Percentiles rank a stretch among this genome's conserved stretches.
phyloP scores from a whole-genome alignment of 768 basidiomycete species.

The Leucocoprinus leucothites region DNA sequence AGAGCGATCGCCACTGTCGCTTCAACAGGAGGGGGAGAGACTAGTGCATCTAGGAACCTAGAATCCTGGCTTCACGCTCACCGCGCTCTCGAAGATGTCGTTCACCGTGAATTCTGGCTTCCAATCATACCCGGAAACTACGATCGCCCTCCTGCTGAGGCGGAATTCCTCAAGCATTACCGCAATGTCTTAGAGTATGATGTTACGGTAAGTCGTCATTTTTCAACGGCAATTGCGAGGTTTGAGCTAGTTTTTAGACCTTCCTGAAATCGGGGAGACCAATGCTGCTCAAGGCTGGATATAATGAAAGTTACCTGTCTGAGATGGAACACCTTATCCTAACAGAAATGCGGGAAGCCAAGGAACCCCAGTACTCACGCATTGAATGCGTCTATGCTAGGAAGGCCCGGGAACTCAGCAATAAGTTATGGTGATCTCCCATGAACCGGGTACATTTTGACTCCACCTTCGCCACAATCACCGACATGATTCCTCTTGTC shows the following conservation, averaged over 20 bases:
- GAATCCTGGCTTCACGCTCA: slow-evolving; percentile 50
- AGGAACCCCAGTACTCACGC: slow-evolving; percentile 47
- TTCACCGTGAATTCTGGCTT: slow-evolving; percentile 58
- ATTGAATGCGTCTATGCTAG: slow-evolving; percentile 62
- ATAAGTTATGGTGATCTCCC: background rate
- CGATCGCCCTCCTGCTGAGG: slow-evolving; percentile 33
- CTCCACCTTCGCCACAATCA: background rate
- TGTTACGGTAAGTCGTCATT: slow-evolving; percentile 38
- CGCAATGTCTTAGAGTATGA: slow-evolving; percentile 39
- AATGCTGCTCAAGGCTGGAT: slow-evolving; percentile 60
- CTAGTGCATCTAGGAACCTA: slow-evolving; percentile 38
- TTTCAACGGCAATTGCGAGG: background rate
- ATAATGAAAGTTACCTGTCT: slow-evolving; percentile 50
- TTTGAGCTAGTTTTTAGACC: slow-evolving; percentile 34
- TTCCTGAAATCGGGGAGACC: slow-evolving; percentile 69
- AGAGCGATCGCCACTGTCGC: slow-evolving; percentile 2
- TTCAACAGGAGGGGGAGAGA: slow-evolving; percentile 8
- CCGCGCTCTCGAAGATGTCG: slow-evolving; percentile 55
- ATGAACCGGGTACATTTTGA: too few relatives aligned
- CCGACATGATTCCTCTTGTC: background rate
- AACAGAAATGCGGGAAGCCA: slow-evolving; percentile 48
- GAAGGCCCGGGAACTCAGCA: slow-evolving; percentile 27
- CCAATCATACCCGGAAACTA: slow-evolving; percentile 54
- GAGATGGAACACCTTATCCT: slow-evolving; percentile 48
- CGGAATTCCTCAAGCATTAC: slow-evolving; percentile 41